phyloP scores from a whole-genome alignment of 2,329 filamentous ascomycete species.

The Endothia cerciana region DNA sequence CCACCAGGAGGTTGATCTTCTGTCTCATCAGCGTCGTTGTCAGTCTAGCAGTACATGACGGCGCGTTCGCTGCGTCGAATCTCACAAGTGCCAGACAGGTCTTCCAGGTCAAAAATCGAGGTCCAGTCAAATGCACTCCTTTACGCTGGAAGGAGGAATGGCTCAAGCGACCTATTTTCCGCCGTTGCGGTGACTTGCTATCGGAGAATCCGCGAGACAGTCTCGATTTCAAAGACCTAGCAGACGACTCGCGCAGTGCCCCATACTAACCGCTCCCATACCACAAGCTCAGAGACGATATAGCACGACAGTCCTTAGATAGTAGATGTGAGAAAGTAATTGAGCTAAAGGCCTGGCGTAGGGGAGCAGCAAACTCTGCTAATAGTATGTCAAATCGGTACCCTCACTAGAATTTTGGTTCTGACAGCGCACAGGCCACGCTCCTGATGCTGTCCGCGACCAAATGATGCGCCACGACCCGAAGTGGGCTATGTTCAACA shows the following conservation, averaged over 20 bases:
- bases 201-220: no score
- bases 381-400: slow-evolving; percentile 31
- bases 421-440: slow-evolving; percentile 32
- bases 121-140: slow-evolving; percentile 26
- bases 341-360: neutral
- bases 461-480: slow-evolving; percentile 37
- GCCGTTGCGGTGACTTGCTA: slow-evolving; percentile 6
- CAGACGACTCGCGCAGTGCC: slow-evolving; percentile 14
- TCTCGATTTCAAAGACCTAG: no score
- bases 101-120: slow-evolving; percentile 27
- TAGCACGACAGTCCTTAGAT: slow-evolving; percentile 35
- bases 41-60: slow-evolving; percentile 33
- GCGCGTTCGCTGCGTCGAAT: slow-evolving; percentile 34
- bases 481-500: slow-evolving; percentile 34
- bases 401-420: neutral
- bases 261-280: slow-evolving; percentile 34
- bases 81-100: slow-evolving; percentile 31
- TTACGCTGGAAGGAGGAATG: slow-evolving; percentile 34
- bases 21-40: slow-evolving; percentile 34
- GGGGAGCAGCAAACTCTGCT: slow-evolving; percentile 30
- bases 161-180: slow-evolving; percentile 35
- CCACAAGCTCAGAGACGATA: slow-evolving; percentile 34
- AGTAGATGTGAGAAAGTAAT: neutral
- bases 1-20: slow-evolving; percentile 35
- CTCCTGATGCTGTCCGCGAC: slow-evolving; percentile 34